A percentile compares a stretch with the other conserved stretches of the same genome.
These are phyloP conservation scores for Fusarium clavum DNA, from an alignment of 2,329 filamentous ascomycete species.

Conservation along the genomic window DNA sequence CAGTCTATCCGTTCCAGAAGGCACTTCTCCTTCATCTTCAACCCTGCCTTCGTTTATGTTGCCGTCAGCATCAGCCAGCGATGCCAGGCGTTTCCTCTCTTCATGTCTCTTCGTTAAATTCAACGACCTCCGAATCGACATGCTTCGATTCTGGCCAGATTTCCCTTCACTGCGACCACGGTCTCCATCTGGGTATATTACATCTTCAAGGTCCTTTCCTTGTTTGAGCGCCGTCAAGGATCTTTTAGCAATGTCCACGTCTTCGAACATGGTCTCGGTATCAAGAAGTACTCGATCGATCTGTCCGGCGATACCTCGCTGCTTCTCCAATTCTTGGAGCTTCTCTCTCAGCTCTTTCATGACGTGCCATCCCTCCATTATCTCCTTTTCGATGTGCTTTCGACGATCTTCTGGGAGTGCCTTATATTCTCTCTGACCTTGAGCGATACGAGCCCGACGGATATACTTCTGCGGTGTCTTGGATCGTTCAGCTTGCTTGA, in stretches of 20 bases:
- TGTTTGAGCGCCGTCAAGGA: conserved; percentile 58
- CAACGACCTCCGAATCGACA: conserved; percentile 36
- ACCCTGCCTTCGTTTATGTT: neutral
- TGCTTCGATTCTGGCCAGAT: conserved; percentile 28
- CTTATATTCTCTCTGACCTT: conserved; percentile 63
- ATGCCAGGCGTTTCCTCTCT: conserved; percentile 23
- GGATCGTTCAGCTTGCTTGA: conserved; percentile 67
- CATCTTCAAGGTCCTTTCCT: conserved; percentile 54
- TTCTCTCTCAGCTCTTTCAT: conserved; percentile 49
- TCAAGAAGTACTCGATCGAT: conserved; percentile 48
- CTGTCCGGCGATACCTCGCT: conserved; percentile 55
- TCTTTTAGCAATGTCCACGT: conserved; percentile 58
- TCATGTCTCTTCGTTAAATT: conserved; percentile 29
- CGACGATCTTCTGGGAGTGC: conserved; percentile 52
- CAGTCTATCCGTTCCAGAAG: conserved; percentile 13
- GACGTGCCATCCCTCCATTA: conserved; percentile 50
- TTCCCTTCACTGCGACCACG: conserved; percentile 17
- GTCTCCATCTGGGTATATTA: conserved; percentile 37
- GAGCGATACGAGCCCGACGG: conserved; percentile 67
- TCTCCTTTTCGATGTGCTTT: conserved; percentile 42
- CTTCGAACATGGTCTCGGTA: conserved; percentile 58
- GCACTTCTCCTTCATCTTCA: neutral
- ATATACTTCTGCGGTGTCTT: conserved; percentile 65
- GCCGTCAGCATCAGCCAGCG: conserved; percentile 10
- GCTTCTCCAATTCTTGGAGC: conserved; percentile 47